A percentile compares a stretch with the other conserved stretches of the same genome.
These are phyloP conservation scores for Fusarium dimerum DNA, from an alignment of 2,329 filamentous ascomycete species.

Conservation along the genomic window DNA sequence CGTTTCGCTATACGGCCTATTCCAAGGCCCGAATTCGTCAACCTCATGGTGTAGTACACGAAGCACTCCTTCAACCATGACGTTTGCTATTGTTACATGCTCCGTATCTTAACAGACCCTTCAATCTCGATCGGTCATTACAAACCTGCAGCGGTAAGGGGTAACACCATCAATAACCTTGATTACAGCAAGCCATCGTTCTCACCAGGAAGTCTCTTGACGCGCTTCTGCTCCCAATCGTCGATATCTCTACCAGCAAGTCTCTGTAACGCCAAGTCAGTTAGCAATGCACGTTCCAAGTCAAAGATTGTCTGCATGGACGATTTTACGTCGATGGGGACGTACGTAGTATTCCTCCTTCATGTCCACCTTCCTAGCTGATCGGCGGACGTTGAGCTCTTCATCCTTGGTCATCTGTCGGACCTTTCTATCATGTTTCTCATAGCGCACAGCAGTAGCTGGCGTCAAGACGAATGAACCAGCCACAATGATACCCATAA, in stretches of 20 bases:
- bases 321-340: slow-evolving; percentile 25
- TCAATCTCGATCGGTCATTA: slow-evolving; percentile 3
- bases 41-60: background rate
- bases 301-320: background rate
- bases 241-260: slow-evolving; percentile 83
- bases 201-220: slow-evolving; percentile 86
- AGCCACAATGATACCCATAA: slow-evolving; percentile 84
- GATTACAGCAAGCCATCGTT: slow-evolving; percentile 71
- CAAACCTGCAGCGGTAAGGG: slow-evolving; percentile 5
- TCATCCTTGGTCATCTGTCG: slow-evolving; percentile 83
- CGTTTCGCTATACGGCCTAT: background rate
- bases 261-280: slow-evolving; percentile 28
- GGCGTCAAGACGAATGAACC: slow-evolving; percentile 94
- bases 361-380: slow-evolving; percentile 71
- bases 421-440: slow-evolving; percentile 88
- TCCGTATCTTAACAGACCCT: background rate
- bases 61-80: background rate
- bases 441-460: slow-evolving; percentile 90
- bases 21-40: background rate
- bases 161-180: slow-evolving; percentile 3
- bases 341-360: slow-evolving; percentile 85
- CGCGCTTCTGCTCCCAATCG: slow-evolving; percentile 94
- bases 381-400: slow-evolving; percentile 76
- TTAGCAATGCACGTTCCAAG: background rate
- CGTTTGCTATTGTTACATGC: background rate